Base-by-base conservation (phyloP, 371 early-diverging fungal species). In the Apophysomyces variabilis region DNA sequence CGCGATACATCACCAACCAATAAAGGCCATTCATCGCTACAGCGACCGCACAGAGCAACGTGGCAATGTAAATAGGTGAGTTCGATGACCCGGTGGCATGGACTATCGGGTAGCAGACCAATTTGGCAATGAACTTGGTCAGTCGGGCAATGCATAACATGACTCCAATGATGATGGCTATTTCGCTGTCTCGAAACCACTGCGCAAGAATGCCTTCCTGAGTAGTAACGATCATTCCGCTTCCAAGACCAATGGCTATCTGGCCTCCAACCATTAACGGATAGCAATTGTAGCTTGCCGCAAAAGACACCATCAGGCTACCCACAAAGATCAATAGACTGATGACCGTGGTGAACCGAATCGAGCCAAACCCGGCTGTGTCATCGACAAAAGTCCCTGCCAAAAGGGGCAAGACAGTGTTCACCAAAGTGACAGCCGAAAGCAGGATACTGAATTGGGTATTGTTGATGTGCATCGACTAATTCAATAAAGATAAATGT, bases 361-460 rank as follows among this genome's bases (percentile, higher is more conserved):
- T 72, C 4, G 79, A 70, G 5, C 82, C 82, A 18, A 82, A 39
- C 7, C 61, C 61, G 12, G 68, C 58, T 3, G 70, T 57, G 43
- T 80, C 80, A 50, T 82, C 82, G 18, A 82, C 69, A 57, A 90
- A 86, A 37, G 87, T 66, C 11, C 91, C 91, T 5, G 87, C 91
- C 5, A 90, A 61, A 7, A 90, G 68, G 3, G 91, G 91, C 45
- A 91, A 64, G n/a, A 91, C 66, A 1, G 91, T 91, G 68, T 89
- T 89, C 36, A 91, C 89, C 8, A 90, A 73, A 11, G 90, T 85
- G 7, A 91, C 90, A 12, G 90, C 81, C 32, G 91, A 89, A 60
- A 90, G 79, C 9, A 91, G 76, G 8, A 89, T 85, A 59, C 91
- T 86, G 66, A 90, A 91, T 57, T 91, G 87, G 4, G 90, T 80